These are phyloP conservation scores for Neopestalotiopsis rosae DNA, from an alignment of 2,329 filamentous ascomycete genomes.

Conservation along the genomic window DNA sequence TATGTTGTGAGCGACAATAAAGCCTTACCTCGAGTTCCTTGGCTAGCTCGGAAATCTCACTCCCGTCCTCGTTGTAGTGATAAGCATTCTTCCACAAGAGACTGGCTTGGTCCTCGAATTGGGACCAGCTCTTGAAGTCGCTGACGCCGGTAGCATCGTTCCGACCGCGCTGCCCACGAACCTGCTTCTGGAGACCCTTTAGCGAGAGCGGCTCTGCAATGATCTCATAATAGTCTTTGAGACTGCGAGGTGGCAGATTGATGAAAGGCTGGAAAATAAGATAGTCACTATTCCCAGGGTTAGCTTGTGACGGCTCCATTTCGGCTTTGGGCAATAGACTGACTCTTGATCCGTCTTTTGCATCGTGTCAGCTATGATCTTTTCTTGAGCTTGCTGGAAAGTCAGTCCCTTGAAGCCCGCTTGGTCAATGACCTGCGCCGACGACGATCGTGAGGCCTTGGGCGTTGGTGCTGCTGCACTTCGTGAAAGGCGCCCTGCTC, in stretches of 20 bases:
- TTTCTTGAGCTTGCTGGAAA: slow-evolving; percentile 87
- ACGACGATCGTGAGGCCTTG: slow-evolving; percentile 40
- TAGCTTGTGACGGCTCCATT: neutral
- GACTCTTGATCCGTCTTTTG: slow-evolving; percentile 71
- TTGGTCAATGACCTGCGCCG: slow-evolving; percentile 49
- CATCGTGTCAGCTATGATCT: slow-evolving; percentile 78
- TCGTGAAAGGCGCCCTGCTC: slow-evolving; percentile 41
- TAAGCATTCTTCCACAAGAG: slow-evolving; percentile 88
- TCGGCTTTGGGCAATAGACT: slow-evolving; percentile 28
- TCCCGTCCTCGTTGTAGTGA: slow-evolving; percentile 91
- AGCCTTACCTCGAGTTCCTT: slow-evolving; percentile 77
- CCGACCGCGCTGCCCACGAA: slow-evolving; percentile 75
- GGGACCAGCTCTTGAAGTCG: slow-evolving; percentile 82
- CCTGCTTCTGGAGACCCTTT: slow-evolving; percentile 76
- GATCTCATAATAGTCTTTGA: slow-evolving; percentile 86
- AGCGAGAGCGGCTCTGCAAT: slow-evolving; percentile 84
- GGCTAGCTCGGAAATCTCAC: slow-evolving; percentile 79
- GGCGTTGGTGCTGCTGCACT: slow-evolving; percentile 36
- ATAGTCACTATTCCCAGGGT: slow-evolving; percentile 60
- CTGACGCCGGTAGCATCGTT: slow-evolving; percentile 65
- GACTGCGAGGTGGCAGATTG: slow-evolving; percentile 73
- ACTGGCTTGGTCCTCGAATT: slow-evolving; percentile 79
- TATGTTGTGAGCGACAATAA: neutral
- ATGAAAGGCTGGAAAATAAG: slow-evolving; percentile 76
- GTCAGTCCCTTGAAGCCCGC: slow-evolving; percentile 72